Conservation (phyloP, 1,139 yeast genomes). For the Blastobotrys elegans region DNA sequence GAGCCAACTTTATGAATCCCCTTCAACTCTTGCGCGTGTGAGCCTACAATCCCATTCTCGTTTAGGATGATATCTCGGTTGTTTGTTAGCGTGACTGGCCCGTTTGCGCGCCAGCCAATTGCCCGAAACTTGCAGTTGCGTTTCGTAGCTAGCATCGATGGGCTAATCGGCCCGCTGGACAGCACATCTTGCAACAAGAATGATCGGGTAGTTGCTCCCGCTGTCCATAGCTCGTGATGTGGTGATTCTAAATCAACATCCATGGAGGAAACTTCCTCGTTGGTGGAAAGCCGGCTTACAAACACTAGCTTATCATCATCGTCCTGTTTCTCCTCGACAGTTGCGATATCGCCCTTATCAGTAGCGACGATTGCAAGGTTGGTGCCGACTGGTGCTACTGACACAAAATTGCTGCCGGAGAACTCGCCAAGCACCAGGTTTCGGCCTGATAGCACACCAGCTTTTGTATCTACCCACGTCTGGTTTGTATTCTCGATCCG, state of each 20-base stretch:
- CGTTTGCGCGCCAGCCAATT: constrained; percentile 3
- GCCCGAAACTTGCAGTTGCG: constrained; percentile 1
- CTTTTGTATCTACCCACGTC: constrained; percentile 23
- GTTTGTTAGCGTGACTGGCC: constrained; percentile 3
- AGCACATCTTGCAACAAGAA: constrained; percentile 11
- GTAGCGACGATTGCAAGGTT: constrained; percentile 40
- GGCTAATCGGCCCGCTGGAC: background rate
- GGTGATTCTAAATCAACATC: constrained; percentile 25
- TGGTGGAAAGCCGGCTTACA: constrained; percentile 17
- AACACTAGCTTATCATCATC: constrained; percentile 18
- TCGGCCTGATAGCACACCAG: constrained; percentile 48
- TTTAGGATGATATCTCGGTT: constrained; percentile 2
- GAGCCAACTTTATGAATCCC: constrained; percentile 19
- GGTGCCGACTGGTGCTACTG: constrained; percentile 32
- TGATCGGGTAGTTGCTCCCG: constrained; percentile 17
- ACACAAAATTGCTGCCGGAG: constrained; percentile 46
- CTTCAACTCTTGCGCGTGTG: constrained; percentile 18
- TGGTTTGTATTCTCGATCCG: constrained; percentile 28
- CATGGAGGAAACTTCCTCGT: constrained; percentile 20
- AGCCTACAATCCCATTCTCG: constrained; percentile 2
- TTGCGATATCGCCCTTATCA: constrained; percentile 40
- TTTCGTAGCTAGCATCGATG: background rate
- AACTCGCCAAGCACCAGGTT: constrained; percentile 51
- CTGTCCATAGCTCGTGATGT: constrained; percentile 19
- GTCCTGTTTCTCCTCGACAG: constrained; percentile 19